Evolutionary conservation across 2,329 filamentous ascomycete species (phyloP), one percentile per base, ranked within the genome.

Genomic region (Setomelanomma holmii): DNA sequence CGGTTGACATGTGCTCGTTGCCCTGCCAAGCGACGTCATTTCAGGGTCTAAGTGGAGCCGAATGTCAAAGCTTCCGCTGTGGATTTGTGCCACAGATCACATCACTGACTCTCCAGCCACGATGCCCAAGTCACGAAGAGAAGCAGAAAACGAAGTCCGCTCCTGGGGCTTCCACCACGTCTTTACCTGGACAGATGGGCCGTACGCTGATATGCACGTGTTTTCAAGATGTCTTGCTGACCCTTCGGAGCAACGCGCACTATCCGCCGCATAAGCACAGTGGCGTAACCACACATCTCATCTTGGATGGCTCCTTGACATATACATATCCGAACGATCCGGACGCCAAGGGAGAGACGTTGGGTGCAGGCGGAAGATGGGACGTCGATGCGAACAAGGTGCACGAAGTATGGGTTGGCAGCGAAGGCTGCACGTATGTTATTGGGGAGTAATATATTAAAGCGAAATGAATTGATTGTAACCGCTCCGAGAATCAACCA

Each of bases 381-480:
- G 87, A 90, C 65, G 86, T 91, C 3, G 86, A 86, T 23, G 85
- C 86, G 1, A 79, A 81, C 6, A 79, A 81, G 51, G 69, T 83
- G 11, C 88, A 91, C 61, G 87, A 90, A 74, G 88, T 90, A 1
- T 89, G 86, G 84, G 81, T 90, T 40, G 87, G 88, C 1, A 61
- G 72, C 1, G 76, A 83, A 53, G 88, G 88, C 0, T 90, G 88
- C 69, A 89, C 85, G 2, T 88, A 87, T 75, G 85, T 86, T 21
- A 85, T 86, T 67, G 83, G 83, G 20, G 82, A 86, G 63, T 83
- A 45, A 67, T 16, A 11, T 35, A 24, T 16, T n/a, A n/a, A n/a
- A n/a, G n/a, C n/a, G n/a, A n/a, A n/a, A n/a, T n/a, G n/a, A n/a
- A n/a, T n/a, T n/a, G n/a, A n/a, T n/a, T n/a, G n/a, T n/a, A n/a